phyloP scores from a whole-genome alignment of 169 alveolate species.

The Plasmodium vivax region DNA sequence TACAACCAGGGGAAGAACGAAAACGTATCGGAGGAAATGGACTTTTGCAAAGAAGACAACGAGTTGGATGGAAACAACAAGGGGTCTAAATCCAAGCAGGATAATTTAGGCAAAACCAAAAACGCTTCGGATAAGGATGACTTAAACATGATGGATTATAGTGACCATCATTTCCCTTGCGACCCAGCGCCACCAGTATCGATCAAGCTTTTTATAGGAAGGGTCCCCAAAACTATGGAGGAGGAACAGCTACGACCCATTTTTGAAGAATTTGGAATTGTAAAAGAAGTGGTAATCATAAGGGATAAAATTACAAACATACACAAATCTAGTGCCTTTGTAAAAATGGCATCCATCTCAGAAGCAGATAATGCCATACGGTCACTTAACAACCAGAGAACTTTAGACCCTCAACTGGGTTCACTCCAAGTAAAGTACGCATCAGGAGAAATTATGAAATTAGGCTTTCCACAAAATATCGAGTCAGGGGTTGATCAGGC shows the following conservation, averaged over 20 bases:
- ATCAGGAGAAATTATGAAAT: conserved; percentile 89
- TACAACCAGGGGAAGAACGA: conserved; percentile 61
- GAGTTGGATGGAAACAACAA: conserved; percentile 20
- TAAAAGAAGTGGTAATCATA: conserved; percentile 87
- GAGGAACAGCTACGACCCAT: conserved; percentile 86
- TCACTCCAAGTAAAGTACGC: conserved; percentile 92
- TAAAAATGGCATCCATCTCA: conserved; percentile 89
- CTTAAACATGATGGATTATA: conserved; percentile 14
- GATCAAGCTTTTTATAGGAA: conserved; percentile 90
- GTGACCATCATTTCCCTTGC: conserved; percentile 78
- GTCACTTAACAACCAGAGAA: conserved; percentile 84
- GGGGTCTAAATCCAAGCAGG: conserved; percentile 20
- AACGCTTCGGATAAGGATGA: conserved; percentile 64
- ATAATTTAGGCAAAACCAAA: conserved; percentile 14
- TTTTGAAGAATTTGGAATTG: conserved; percentile 90
- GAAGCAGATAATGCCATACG: conserved; percentile 93
- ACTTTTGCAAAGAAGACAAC: conserved; percentile 53
- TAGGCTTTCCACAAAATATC: conserved; percentile 89
- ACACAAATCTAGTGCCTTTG: conserved; percentile 90
- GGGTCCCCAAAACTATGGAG: conserved; percentile 88
- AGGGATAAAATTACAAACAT: conserved; percentile 88
- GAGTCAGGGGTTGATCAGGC: conserved; percentile 85
- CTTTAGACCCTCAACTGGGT: conserved; percentile 88
- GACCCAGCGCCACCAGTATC: conserved; percentile 93
- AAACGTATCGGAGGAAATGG: conserved; percentile 43